Base-by-base conservation (phyloP, 2,329 filamentous ascomycete genomes). In the Cytospora mali region DNA sequence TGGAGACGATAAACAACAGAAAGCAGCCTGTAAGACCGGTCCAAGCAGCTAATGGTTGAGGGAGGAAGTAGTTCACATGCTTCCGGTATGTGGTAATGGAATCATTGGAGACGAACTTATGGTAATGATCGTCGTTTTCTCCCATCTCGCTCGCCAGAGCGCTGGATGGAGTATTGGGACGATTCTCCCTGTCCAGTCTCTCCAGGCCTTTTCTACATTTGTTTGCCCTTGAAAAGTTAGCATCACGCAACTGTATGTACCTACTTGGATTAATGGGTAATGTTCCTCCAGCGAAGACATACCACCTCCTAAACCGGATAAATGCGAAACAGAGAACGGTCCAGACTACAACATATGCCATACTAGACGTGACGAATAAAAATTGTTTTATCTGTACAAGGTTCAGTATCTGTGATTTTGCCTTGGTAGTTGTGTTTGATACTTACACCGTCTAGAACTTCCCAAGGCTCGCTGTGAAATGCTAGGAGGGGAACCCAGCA, bases 361-460 rank as follows among this genome's bases (percentile, higher is more conserved):
- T 64, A 18, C 62, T 64, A 3, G 62, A 64, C n/a, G 62, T 56
- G 14, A 64, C 46, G 7, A 64, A 64, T n/a, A 64, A 58, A 6
- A 64, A 64, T 33, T 55, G 46, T 14, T 51, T 60, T 13, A 61
- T 42, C 62, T 64, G 14, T 14, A 9, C 6, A 2, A 13, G 4
- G 3, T 27, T 52, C 23, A 59, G 33, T 25, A 31, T 21, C 9
- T 4, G 10, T 4, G n/a, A 10, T 6, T 10, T 7, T 28, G 4
- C 23, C 1, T 16, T 4, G 0, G 2, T 1, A 14, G 21, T n/a
- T n/a, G 6, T 14, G 2, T 50, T 6, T 11, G 11, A 5, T 11
- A 35, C 62, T 61, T 27, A 64, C 62, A 56, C 21, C 14, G n/a
- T 31, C 42, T 27, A 57, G 23, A 23, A 14, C 3, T 1, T 6